These are phyloP conservation scores for Rhexocercosporidium sp. DNA, from an alignment of 2,329 filamentous ascomycete species.

Conservation along the genomic window DNA sequence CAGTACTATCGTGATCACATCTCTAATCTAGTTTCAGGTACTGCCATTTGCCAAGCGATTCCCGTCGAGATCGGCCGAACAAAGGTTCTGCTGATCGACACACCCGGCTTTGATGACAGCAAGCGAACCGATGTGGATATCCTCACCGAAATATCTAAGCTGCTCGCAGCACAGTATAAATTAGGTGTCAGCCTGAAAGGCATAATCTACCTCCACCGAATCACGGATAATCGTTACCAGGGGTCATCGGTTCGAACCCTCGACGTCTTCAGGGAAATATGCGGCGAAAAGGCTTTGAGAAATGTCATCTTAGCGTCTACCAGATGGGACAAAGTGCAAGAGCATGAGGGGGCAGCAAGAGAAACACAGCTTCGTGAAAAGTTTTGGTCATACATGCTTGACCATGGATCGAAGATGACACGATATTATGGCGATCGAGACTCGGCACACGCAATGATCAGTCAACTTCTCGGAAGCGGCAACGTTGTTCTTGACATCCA, in stretches of 20 bases:
- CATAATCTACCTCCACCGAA: constrained; percentile 43
- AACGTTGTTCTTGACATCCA: constrained; percentile 4
- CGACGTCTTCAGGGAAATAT: constrained; percentile 47
- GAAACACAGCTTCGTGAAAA: constrained; percentile 30
- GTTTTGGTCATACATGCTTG: constrained; percentile 15
- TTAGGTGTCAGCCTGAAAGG: constrained; percentile 42
- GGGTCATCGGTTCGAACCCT: constrained; percentile 44
- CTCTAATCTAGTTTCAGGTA: too few species aligned
- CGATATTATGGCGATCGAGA: constrained; percentile 2
- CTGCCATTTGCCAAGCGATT: background rate
- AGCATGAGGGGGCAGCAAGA: constrained; percentile 22
- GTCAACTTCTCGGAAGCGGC: background rate
- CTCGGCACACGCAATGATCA: background rate
- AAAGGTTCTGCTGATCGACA: constrained; percentile 41
- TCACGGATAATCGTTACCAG: constrained; percentile 43
- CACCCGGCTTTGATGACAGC: constrained; percentile 50
- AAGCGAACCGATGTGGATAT: constrained; percentile 45
- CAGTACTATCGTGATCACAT: too few species aligned
- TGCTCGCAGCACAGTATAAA: constrained; percentile 32
- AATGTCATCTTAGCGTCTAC: constrained; percentile 48
- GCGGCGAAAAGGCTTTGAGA: constrained; percentile 42
- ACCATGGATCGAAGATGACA: background rate
- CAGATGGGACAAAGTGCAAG: constrained; percentile 42
- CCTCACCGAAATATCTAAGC: constrained; percentile 43
- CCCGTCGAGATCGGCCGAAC: background rate